A percentile compares a stretch with the other conserved stretches of the same genome.
Evolutionary conservation across 2,329 filamentous ascomycete species (phyloP).

Genomic region (Venturia pyrina): DNA sequence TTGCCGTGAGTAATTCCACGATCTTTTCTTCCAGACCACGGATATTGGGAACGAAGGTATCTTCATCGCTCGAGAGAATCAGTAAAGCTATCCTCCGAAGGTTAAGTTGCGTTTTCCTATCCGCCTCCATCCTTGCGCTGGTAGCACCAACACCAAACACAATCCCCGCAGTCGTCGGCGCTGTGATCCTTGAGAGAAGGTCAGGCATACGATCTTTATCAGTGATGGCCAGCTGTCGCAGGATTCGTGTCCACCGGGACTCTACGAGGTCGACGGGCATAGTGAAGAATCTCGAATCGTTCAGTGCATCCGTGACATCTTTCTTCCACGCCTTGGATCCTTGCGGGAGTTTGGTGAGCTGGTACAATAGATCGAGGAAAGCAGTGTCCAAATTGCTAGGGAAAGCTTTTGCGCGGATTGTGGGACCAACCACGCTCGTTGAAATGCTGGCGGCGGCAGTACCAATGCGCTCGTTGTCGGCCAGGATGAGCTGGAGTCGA

Average conservation of each 20-base stretch:
- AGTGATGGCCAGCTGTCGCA: constrained; percentile 72
- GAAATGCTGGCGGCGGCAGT: constrained; percentile 73
- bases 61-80: constrained; percentile 63
- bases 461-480: constrained; percentile 75
- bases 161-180: constrained; percentile 87
- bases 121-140: constrained; percentile 86
- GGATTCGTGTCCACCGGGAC: constrained; percentile 68
- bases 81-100: constrained; percentile 73
- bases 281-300: constrained; percentile 78
- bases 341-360: constrained; percentile 66
- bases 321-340: constrained; percentile 88
- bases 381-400: constrained; percentile 71
- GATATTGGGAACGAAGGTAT: constrained; percentile 72
- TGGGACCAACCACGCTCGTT: constrained; percentile 69
- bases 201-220: constrained; percentile 88
- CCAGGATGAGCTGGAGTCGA: constrained; percentile 69
- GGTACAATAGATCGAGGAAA: constrained; percentile 62
- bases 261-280: constrained; percentile 55
- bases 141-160: constrained; percentile 98
- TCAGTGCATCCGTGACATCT: constrained; percentile 84
- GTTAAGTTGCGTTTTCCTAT: constrained; percentile 84
- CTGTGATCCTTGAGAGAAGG: constrained; percentile 63
- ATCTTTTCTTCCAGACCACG: constrained; percentile 68
- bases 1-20: constrained; percentile 75
- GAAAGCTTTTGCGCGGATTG: constrained; percentile 74